Evolutionary conservation across 495 filamentous ascomycete species (phyloP).

Genomic region (Rhizodiscina lignyota): DNA sequence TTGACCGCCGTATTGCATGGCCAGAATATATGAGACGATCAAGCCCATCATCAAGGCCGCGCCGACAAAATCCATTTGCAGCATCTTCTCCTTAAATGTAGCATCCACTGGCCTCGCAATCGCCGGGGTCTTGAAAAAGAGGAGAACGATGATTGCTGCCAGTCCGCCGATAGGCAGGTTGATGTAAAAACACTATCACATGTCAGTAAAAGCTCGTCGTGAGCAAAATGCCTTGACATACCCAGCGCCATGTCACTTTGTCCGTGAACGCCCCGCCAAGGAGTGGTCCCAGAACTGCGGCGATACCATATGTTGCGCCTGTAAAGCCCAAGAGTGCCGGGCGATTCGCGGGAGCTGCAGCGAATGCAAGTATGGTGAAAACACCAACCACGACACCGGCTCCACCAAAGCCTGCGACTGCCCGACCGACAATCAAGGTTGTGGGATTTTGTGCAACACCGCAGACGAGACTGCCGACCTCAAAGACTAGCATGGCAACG

Average conservation of each 20-base stretch:
- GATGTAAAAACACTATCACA: not conserved
- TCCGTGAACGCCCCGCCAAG: slow-evolving; percentile 1
- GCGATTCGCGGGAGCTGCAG: no score
- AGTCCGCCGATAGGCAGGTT: not conserved
- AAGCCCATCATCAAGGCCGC: slow-evolving; percentile 9
- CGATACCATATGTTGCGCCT: not conserved
- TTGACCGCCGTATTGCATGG: slow-evolving; percentile 16
- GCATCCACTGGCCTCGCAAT: no score
- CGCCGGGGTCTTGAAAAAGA: not conserved
- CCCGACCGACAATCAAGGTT: slow-evolving; percentile 7
- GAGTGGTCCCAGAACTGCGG: not conserved
- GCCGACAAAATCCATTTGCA: slow-evolving; percentile 15
- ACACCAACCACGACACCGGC: slow-evolving; percentile 5
- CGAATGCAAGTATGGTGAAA: no score
- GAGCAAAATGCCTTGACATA: not conserved
- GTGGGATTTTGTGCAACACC: slow-evolving; percentile 4
- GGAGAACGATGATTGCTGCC: not conserved
- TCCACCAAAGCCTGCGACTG: slow-evolving; percentile 4
- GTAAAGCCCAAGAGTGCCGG: not conserved
- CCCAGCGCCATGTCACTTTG: not conserved
- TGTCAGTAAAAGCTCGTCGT: not conserved
- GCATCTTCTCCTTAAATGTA: no score
- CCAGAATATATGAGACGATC: slow-evolving; percentile 11
- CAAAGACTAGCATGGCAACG: slow-evolving; percentile 14
- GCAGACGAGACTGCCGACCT: slow-evolving; percentile 17